Conservation (phyloP, 176 grass and related monocot species). For the Bonia amplexicaulis region DNA sequence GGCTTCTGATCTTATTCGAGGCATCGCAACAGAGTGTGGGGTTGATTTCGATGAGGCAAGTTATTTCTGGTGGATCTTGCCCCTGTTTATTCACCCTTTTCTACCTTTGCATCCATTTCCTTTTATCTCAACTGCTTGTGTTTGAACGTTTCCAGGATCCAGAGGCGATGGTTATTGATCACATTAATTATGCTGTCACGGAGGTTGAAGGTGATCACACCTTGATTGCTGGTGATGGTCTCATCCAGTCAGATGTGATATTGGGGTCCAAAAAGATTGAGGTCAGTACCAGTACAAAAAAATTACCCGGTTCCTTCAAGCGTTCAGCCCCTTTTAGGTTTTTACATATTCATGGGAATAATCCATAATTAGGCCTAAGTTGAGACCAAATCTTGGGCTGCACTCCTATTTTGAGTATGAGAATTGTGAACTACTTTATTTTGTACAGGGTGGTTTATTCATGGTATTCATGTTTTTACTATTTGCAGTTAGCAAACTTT, state of each 20-base stretch:
- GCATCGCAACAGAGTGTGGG: conserved; percentile 84
- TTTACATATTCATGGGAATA: not conserved
- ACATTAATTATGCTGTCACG: conserved; percentile 72
- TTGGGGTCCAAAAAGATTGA: conserved; percentile 73
- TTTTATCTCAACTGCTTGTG: not conserved
- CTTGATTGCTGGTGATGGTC: conserved; percentile 66
- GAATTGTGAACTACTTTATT: not conserved
- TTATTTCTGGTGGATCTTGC: not conserved
- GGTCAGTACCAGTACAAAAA: conserved; percentile 28
- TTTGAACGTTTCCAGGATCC: conserved; percentile 52
- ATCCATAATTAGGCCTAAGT: not conserved
- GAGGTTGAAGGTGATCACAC: conserved; percentile 83
- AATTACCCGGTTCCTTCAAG: not conserved
- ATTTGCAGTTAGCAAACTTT: not conserved
- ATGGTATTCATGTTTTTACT: not conserved
- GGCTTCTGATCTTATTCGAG: conserved; percentile 87
- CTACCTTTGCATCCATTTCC: not conserved
- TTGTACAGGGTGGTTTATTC: not conserved
- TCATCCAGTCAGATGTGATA: conserved; percentile 83
- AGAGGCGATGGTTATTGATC: conserved; percentile 80
- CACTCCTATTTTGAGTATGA: not conserved
- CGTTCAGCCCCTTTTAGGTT: not conserved
- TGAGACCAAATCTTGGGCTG: not conserved
- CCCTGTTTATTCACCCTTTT: not conserved
- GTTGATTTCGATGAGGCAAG: conserved; percentile 98